phyloP scores from a whole-genome alignment of 805 yeast genomes.

The Nakazawaea molendinolei region DNA sequence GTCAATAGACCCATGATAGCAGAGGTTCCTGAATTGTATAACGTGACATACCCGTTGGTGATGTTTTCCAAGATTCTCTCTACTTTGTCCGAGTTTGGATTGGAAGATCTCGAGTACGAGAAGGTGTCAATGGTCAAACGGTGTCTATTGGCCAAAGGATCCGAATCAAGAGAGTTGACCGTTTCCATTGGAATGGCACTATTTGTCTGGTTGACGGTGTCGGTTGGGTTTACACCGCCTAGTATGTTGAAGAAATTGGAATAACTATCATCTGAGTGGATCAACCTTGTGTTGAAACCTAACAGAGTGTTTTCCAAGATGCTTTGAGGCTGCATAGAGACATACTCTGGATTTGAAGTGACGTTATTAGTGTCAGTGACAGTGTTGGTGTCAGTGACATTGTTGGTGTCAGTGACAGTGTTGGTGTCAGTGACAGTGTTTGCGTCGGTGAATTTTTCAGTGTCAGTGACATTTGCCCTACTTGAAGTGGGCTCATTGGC shows the following conservation, averaged over 20 bases:
- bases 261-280: conserved; percentile 28
- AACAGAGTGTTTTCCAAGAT: no score
- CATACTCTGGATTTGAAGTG: no score
- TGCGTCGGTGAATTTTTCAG: no score
- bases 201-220: conserved; percentile 1
- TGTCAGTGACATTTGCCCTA: no score
- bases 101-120: conserved; percentile 34
- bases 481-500: neutral
- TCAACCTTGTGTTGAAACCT: conserved; percentile 30
- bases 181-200: no score
- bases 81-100: conserved; percentile 40
- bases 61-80: conserved; percentile 39
- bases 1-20: conserved; percentile 46
- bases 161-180: no score
- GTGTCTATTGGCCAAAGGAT: neutral
- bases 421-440: no score
- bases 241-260: conserved; percentile 14
- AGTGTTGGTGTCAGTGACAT: no score
- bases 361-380: no score
- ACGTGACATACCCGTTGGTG: conserved; percentile 38
- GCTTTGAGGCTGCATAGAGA: no score
- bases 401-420: no score
- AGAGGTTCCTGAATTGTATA: conserved; percentile 44
- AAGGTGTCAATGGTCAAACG: conserved; percentile 11
- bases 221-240: conserved; percentile 3